These are phyloP conservation scores for Alternaria sp. DNA, from an alignment of 2,329 filamentous ascomycete species.

Conservation along the genomic window DNA sequence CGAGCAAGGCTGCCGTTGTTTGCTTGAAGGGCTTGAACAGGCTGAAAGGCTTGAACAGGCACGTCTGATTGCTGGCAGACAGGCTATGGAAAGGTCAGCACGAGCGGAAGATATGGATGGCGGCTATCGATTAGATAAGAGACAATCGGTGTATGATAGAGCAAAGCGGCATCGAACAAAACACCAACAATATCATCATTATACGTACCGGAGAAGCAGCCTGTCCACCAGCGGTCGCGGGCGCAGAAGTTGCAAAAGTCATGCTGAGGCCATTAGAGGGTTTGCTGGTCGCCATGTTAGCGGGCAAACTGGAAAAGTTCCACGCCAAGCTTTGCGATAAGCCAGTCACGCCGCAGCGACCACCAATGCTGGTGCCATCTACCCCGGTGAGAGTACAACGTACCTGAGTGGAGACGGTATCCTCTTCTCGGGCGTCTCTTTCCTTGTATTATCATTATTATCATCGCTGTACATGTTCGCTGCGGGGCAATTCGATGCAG, in stretches of 20 bases:
- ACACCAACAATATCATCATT: constrained; percentile 21
- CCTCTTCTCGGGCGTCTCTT: constrained; percentile 38
- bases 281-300: constrained; percentile 45
- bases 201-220: constrained; percentile 66
- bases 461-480: constrained; percentile 44
- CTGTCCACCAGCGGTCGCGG: constrained; percentile 71
- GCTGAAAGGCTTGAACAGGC: too few species aligned
- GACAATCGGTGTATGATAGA: constrained; percentile 34
- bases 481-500: constrained; percentile 62
- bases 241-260: constrained; percentile 70
- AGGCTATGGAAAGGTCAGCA: constrained; percentile 16
- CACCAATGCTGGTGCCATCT: not conserved
- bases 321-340: constrained; percentile 33
- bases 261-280: constrained; percentile 62
- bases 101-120: constrained; percentile 17
- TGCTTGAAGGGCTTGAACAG: too few species aligned
- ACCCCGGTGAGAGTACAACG: constrained; percentile 23
- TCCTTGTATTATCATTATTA: constrained; percentile 35
- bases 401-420: constrained; percentile 45
- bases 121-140: constrained; percentile 55
- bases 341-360: constrained; percentile 10
- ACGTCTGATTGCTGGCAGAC: too few species aligned
- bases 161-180: constrained; percentile 51
- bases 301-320: constrained; percentile 32
- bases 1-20: too few species aligned